Conservation (phyloP, 495 filamentous ascomycete genomes). For the Penicillium salamii region DNA sequence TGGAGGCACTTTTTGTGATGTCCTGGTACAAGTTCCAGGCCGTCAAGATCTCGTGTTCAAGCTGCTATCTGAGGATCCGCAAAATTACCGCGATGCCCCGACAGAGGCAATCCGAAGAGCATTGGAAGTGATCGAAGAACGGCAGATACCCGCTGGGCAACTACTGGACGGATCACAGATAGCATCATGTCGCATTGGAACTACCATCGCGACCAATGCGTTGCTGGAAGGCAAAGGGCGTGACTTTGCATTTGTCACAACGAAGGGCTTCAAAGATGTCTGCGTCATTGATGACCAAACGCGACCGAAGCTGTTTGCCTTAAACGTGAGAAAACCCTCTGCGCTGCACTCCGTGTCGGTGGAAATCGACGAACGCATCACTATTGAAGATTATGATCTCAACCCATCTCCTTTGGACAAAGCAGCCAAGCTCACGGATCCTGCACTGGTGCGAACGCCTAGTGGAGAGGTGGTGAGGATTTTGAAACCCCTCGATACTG, state of each 20-base stretch:
- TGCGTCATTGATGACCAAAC: conserved; percentile 59
- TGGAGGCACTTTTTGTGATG: conserved; percentile 29
- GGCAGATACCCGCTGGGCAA: no score
- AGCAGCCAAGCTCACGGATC: background rate
- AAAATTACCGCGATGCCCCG: conserved; percentile 76
- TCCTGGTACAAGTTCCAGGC: conserved; percentile 8
- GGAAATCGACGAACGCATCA: conserved; percentile 71
- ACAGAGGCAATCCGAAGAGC: conserved; percentile 77
- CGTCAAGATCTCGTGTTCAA: conserved; percentile 62
- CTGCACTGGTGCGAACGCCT: conserved; percentile 1
- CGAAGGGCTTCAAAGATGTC: conserved; percentile 85
- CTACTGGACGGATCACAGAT: no score
- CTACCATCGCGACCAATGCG: conserved; percentile 80
- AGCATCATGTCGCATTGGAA: conserved; percentile 57
- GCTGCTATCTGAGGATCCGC: conserved; percentile 71
- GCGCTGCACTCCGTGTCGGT: conserved; percentile 66
- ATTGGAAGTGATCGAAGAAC: conserved; percentile 46
- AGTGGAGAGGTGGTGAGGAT: conserved; percentile 43
- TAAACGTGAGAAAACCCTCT: conserved; percentile 68
- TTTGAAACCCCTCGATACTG: conserved; percentile 20
- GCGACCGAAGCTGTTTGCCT: conserved; percentile 71
- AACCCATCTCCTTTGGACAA: conserved; percentile 13
- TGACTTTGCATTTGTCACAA: conserved; percentile 35
- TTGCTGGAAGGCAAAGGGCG: conserved; percentile 56
- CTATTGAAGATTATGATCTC: conserved; percentile 60